Evolutionary conservation across 2,329 filamentous ascomycete genomes (phyloP).

Genomic region (Fusarium agapanthi): DNA sequence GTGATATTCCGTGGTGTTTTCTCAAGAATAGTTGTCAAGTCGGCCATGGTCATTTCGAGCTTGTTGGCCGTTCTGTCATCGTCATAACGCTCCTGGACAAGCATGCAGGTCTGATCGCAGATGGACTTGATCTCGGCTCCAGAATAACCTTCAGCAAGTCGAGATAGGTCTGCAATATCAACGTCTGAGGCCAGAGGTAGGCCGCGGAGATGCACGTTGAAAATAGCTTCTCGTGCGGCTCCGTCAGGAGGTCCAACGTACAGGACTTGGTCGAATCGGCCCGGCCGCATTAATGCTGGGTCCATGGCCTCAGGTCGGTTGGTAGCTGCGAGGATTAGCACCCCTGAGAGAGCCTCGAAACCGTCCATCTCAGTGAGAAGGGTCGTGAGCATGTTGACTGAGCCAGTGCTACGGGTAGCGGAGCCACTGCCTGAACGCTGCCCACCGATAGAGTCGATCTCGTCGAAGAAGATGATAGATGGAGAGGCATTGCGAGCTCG

Average conservation of each 20-base stretch:
- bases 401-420: conserved; percentile 49
- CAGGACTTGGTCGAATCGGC: conserved; percentile 83
- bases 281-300: conserved; percentile 83
- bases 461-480: conserved; percentile 96
- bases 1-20: conserved; percentile 67
- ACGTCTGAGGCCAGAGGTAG: conserved; percentile 70
- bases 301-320: conserved; percentile 90
- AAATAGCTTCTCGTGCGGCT: conserved; percentile 78
- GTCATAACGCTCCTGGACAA: conserved; percentile 51
- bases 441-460: conserved; percentile 86
- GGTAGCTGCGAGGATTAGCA: conserved; percentile 89
- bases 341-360: conserved; percentile 83
- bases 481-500: conserved; percentile 87
- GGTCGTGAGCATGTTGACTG: conserved; percentile 87
- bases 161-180: conserved; percentile 70
- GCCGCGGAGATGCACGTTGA: conserved; percentile 71
- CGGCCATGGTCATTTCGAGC: conserved; percentile 51
- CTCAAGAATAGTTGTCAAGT: conserved; percentile 55
- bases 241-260: conserved; percentile 85
- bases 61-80: conserved; percentile 43
- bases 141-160: conserved; percentile 77
- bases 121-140: conserved; percentile 79
- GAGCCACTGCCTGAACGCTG: conserved; percentile 57
- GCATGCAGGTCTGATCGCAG: conserved; percentile 56
- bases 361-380: conserved; percentile 96